Percentiles rank a stretch among this genome's conserved stretches.
These are phyloP conservation scores for Aspergillus brunneoviolaceus DNA, from an alignment of 2,329 filamentous ascomycete species.

Conservation along the genomic window DNA sequence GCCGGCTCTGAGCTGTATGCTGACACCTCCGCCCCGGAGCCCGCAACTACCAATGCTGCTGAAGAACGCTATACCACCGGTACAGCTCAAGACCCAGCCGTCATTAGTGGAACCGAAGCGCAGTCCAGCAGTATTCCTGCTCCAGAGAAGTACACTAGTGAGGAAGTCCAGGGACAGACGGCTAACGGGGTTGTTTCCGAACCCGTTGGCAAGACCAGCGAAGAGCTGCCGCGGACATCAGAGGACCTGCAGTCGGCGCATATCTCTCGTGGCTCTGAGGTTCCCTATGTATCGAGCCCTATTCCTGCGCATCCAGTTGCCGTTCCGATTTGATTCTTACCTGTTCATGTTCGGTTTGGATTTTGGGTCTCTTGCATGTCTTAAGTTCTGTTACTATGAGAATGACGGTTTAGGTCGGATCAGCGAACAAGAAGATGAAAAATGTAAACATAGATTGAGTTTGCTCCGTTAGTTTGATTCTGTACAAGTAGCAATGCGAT, in stretches of 20 bases:
- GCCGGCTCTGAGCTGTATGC: background rate
- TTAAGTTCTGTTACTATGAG: background rate
- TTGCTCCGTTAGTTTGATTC: background rate
- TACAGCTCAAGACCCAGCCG: background rate
- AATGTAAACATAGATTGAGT: background rate
- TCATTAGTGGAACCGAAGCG: background rate
- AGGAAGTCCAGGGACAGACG: background rate
- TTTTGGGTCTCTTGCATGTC: background rate
- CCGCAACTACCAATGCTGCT: background rate
- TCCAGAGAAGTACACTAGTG: background rate
- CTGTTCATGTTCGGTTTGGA: background rate
- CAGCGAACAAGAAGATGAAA: background rate
- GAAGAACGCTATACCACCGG: background rate
- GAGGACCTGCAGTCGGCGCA: background rate
- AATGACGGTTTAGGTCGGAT: background rate
- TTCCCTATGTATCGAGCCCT: background rate
- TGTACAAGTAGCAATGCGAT: background rate
- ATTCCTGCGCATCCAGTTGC: slow-evolving; percentile 12
- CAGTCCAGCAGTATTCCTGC: background rate
- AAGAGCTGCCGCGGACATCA: background rate
- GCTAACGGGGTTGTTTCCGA: background rate
- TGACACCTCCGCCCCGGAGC: background rate
- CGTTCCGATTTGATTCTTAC: slow-evolving; percentile 12
- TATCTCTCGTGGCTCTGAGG: background rate
- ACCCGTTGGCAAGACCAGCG: background rate